phyloP scores from a whole-genome alignment of 2,329 filamentous ascomycete species.

The Pseudocercospora fijiensis region DNA sequence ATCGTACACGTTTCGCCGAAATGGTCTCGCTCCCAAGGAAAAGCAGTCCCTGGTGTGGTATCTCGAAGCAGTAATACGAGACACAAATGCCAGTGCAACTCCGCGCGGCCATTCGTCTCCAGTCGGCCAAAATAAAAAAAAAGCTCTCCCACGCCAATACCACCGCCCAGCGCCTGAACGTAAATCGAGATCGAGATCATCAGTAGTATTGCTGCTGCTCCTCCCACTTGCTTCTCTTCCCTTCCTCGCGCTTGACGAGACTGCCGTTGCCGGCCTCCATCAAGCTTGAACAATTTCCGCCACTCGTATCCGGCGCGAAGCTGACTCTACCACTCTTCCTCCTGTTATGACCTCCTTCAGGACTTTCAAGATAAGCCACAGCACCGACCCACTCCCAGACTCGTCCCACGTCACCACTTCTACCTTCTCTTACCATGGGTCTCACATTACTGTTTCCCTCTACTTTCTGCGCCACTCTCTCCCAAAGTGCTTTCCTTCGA shows the following conservation, averaged over 20 bases:
- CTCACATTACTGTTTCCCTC: slow-evolving; percentile 93
- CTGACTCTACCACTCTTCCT: slow-evolving; percentile 34
- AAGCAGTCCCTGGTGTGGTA: background rate
- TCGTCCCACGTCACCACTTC: slow-evolving; percentile 56
- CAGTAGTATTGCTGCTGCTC: slow-evolving; percentile 51
- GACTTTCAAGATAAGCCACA: slow-evolving; percentile 40
- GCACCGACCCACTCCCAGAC: slow-evolving; percentile 70
- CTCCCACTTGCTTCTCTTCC: slow-evolving; percentile 44
- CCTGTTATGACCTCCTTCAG: slow-evolving; percentile 22
- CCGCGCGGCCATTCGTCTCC: background rate
- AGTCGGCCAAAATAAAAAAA: background rate
- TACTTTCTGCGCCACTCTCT: slow-evolving; percentile 76
- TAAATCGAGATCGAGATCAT: background rate
- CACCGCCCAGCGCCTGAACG: too few relatives aligned
- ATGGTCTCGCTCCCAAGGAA: background rate
- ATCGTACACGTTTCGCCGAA: background rate
- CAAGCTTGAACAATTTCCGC: slow-evolving; percentile 9
- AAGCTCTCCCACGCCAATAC: too few relatives aligned
- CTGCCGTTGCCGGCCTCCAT: slow-evolving; percentile 20
- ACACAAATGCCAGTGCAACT: background rate
- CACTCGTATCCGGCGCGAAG: slow-evolving; percentile 27
- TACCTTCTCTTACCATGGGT: slow-evolving; percentile 66
- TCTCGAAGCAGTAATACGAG: background rate
- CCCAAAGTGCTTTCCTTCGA: slow-evolving; percentile 80
- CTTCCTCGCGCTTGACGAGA: slow-evolving; percentile 18